Conservation (phyloP, 2,329 filamentous ascomycete species). For the Colletotrichum lentis region DNA sequence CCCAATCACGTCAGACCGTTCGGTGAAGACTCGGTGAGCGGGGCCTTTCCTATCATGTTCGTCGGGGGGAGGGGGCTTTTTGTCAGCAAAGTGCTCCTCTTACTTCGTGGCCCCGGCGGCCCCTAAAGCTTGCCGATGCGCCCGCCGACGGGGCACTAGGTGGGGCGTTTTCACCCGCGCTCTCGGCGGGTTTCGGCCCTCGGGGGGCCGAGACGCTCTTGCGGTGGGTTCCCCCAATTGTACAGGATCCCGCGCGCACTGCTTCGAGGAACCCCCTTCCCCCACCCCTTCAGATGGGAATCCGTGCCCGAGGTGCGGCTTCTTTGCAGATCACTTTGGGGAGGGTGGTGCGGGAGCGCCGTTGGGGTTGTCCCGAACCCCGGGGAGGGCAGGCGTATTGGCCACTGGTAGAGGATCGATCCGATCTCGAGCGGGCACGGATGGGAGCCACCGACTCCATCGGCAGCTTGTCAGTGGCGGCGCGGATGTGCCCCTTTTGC, state of each 20-base stretch:
- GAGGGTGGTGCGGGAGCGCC: background rate
- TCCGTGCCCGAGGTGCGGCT: background rate
- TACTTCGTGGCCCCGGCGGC: background rate
- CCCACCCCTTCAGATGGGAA: background rate
- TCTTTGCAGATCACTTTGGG: background rate
- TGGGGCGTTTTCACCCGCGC: background rate
- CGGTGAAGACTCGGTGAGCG: slow-evolving; percentile 25
- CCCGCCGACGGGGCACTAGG: background rate
- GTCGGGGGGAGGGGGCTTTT: background rate
- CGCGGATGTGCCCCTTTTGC: background rate
- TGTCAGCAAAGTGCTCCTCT: slow-evolving; percentile 7
- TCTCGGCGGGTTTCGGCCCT: background rate
- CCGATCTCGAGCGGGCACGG: background rate
- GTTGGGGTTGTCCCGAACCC: background rate
- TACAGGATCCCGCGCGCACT: background rate
- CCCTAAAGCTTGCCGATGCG: background rate
- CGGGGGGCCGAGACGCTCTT: too few relatives aligned
- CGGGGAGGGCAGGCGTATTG: background rate
- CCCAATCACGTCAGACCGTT: slow-evolving; percentile 34
- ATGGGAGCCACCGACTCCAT: background rate
- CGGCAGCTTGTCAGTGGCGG: background rate
- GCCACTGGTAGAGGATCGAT: background rate
- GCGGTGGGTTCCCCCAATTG: background rate
- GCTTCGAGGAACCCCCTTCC: background rate
- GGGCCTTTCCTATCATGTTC: background rate